Conservation (phyloP, 352 stramenopile species). For the Globisporangium lucens region DNA sequence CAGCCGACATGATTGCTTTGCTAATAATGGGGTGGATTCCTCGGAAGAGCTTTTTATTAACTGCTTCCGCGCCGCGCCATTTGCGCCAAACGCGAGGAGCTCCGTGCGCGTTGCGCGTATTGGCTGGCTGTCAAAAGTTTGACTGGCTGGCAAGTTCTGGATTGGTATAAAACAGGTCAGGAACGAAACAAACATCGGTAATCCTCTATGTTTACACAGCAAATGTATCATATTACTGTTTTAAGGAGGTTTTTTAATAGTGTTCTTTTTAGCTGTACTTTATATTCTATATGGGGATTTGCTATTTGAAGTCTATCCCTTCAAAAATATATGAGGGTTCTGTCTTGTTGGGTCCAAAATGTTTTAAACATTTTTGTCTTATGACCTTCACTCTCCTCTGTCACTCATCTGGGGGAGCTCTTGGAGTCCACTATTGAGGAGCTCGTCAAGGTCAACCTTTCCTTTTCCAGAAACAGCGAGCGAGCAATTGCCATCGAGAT, state of each 20-base stretch:
- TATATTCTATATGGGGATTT: background rate
- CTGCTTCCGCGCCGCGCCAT: background rate
- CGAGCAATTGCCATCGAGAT: background rate
- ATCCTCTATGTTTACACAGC: background rate
- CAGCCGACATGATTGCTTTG: constrained; percentile 83
- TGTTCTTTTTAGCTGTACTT: background rate
- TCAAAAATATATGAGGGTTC: background rate
- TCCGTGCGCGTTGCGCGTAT: constrained; percentile 4
- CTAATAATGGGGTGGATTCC: constrained; percentile 42
- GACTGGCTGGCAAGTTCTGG: background rate
- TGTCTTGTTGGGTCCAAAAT: background rate
- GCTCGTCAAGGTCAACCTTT: background rate
- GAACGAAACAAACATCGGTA: background rate
- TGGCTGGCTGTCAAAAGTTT: constrained; percentile 38
- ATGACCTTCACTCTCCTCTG: background rate
- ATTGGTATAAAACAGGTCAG: background rate
- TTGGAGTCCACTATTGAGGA: background rate
- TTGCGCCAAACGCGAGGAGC: background rate
- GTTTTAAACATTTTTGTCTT: background rate
- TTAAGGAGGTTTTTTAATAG: background rate
- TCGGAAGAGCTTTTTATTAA: constrained; percentile 37
- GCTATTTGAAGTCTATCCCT: background rate
- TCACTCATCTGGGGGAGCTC: background rate
- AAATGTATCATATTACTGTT: background rate
- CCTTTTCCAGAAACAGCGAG: background rate